phyloP scores from a whole-genome alignment of 306 rosid genomes.

The Parietaria judaica region DNA sequence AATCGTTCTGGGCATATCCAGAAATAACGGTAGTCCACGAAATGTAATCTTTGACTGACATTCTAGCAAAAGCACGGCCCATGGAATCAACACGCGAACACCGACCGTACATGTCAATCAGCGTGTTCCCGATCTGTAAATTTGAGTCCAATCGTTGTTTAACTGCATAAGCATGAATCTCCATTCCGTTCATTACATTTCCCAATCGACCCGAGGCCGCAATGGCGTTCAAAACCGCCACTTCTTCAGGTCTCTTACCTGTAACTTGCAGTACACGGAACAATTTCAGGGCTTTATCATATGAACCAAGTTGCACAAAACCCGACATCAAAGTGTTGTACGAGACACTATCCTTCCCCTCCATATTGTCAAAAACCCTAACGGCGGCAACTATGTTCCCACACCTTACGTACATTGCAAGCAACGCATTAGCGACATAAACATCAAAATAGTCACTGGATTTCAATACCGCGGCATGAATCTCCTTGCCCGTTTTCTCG shows the following conservation, averaged over 20 bases:
- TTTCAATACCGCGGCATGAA: slow-evolving; percentile 48
- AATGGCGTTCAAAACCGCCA: slow-evolving; percentile 44
- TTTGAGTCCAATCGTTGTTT: slow-evolving; percentile 47
- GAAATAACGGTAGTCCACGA: slow-evolving; percentile 71
- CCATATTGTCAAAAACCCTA: slow-evolving; percentile 33
- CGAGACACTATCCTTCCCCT: slow-evolving; percentile 46
- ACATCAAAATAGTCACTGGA: slow-evolving; percentile 32
- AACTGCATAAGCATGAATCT: slow-evolving; percentile 55
- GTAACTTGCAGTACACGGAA: slow-evolving; percentile 36
- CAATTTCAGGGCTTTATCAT: slow-evolving; percentile 38
- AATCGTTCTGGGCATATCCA: slow-evolving; percentile 57
- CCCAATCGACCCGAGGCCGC: slow-evolving; percentile 50
- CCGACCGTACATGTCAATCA: slow-evolving; percentile 63
- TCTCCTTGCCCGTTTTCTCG: slow-evolving; percentile 45
- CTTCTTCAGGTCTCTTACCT: slow-evolving; percentile 48
- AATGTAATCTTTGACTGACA: slow-evolving; percentile 42
- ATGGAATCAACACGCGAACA: slow-evolving; percentile 44
- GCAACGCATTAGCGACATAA: slow-evolving; percentile 56
- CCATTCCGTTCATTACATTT: slow-evolving; percentile 45
- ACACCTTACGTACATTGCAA: slow-evolving; percentile 59
- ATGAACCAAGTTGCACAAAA: slow-evolving; percentile 47
- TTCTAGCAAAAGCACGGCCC: slow-evolving; percentile 38
- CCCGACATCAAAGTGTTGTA: slow-evolving; percentile 68
- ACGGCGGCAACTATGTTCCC: slow-evolving; percentile 39
- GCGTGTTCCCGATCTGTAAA: slow-evolving; percentile 51